phyloP scores from a whole-genome alignment of 2,329 filamentous ascomycete genomes.

The Didymella pinodella region DNA sequence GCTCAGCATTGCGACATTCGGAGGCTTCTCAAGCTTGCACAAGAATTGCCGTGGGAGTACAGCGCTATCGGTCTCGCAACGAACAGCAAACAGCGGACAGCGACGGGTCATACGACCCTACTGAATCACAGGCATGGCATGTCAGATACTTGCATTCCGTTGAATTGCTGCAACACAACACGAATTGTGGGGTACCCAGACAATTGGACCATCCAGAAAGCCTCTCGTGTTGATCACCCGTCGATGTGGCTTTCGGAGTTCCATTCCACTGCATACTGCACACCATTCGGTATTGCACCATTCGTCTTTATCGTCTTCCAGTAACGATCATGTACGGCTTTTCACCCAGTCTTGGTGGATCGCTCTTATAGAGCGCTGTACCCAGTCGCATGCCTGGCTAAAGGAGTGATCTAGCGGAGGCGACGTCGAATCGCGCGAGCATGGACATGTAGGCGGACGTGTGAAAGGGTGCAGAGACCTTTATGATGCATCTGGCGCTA shows the following conservation, averaged over 20 bases:
- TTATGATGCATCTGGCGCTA: background rate
- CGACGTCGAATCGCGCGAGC: background rate
- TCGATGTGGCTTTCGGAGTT: conserved; percentile 44
- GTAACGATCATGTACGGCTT: conserved; percentile 29
- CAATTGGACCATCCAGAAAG: conserved; percentile 39
- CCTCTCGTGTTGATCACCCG: conserved; percentile 47
- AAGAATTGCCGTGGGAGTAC: conserved; percentile 28
- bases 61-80: conserved; percentile 34
- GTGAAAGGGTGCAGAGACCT: conserved; percentile 9
- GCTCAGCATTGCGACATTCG: conserved; percentile 8
- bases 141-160: conserved; percentile 20
- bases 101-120: conserved; percentile 24
- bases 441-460: conserved; percentile 6
- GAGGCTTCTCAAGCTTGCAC: conserved; percentile 15
- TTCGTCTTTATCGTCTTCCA: conserved; percentile 34
- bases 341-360: conserved; percentile 6
- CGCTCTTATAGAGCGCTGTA: conserved; percentile 3
- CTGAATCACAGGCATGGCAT: conserved; percentile 32
- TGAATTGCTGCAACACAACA: conserved; percentile 21
- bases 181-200: conserved; percentile 32
- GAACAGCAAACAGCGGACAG: conserved; percentile 32
- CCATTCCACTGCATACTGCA: conserved; percentile 33
- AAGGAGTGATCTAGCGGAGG: conserved; percentile 23
- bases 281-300: conserved; percentile 24
- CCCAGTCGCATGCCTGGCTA: conserved; percentile 23